Conservation (phyloP, 192 early-diverging fungal species). For the Chytriomyces sp. region DNA sequence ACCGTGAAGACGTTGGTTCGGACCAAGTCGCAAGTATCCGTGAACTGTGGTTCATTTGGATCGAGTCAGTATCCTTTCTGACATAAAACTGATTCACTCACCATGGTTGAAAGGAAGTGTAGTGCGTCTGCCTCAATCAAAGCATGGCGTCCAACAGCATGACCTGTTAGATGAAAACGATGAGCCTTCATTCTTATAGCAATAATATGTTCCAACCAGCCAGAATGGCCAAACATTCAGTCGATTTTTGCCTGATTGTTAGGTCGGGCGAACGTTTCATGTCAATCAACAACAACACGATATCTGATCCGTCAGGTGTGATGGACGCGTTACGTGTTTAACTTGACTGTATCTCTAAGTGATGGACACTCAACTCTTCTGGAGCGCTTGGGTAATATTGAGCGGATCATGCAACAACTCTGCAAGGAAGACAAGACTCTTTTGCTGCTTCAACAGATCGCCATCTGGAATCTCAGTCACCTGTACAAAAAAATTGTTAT, state of each 20-base stretch:
- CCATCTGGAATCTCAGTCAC: slow-evolving; percentile 32
- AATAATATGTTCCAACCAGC: neutral
- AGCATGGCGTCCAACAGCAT: slow-evolving; percentile 48
- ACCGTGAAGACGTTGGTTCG: slow-evolving; percentile 45
- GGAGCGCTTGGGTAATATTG: slow-evolving; percentile 46
- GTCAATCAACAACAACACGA: slow-evolving; percentile 15
- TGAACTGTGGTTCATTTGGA: slow-evolving; percentile 36
- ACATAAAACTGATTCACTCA: slow-evolving; percentile 13
- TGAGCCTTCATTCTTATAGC: neutral
- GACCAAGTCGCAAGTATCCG: slow-evolving; percentile 45
- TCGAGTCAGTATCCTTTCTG: neutral
- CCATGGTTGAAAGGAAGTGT: slow-evolving; percentile 25
- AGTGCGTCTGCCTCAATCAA: slow-evolving; percentile 34
- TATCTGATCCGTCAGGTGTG: too few species aligned
- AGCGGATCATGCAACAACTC: slow-evolving; percentile 52
- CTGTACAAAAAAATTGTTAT: slow-evolving; percentile 20
- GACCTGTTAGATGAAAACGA: slow-evolving; percentile 29
- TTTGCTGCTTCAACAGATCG: slow-evolving; percentile 35
- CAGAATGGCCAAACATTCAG: slow-evolving; percentile 49
- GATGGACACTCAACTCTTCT: slow-evolving; percentile 24
- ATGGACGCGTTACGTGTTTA: neutral
- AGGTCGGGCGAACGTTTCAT: slow-evolving; percentile 35
- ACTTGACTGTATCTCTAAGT: neutral
- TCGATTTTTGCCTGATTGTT: slow-evolving; percentile 50
- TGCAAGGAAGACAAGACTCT: slow-evolving; percentile 45